Evolutionary conservation across 257 asterid genomes (phyloP), one percentile per base, ranked within the genome.

Genomic region (Linderniella brevidens): DNA sequence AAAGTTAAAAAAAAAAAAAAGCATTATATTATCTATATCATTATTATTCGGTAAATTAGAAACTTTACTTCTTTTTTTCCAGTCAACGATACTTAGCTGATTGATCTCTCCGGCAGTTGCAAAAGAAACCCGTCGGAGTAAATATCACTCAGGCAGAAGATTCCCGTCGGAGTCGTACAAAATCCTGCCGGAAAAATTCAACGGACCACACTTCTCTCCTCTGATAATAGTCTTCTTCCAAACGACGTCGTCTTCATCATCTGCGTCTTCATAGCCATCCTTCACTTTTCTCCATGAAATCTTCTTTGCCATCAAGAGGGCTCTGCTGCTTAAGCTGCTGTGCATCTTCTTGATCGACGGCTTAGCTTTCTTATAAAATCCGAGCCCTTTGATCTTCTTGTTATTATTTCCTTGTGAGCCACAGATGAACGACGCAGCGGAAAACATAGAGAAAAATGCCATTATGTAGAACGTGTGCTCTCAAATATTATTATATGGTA

Each of bases 171-270:
- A 51, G 42, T 79, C 86, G 8, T 79, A 79, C 62, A 58, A 56
- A 68, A 79, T 79, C 62, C 70, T 68, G 42, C 86, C 92, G 0
- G 86, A 76, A 38, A 76, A 73, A 19, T 70, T 55, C 40, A 68
- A 41, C 0, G 86, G 86, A 4, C 82, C 80, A 43, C 86, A 79
- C 50, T 69, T 73, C 17, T 62, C 86, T 8, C 92, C 86, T 53
- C 49, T 74, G 32, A 79, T 75, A 36, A 79, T 76, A 0, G 76
- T 67, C 47, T 77, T 79, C 75, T 59, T 79, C 86, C 86, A 79
- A 4, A 79, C 15, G 0, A 59, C 75, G 10, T 58, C 67, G 19
- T 58, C 69, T 0, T 61, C 84, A 4, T 58, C 66, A 18, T 35
- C 68, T 37, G 46, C 56, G 25, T 14, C 55, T 39, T 11, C 49